Evolutionary conservation across 176 grass and related monocot species (phyloP).

Genomic region (maize (Zea mays)): Zm-B73-REFERENCE-NAM-5.0 NC_050104.1:105823501-105824000

Average conservation of each 20-base stretch:
- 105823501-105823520: not conserved
- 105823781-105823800: not conserved
- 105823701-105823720: conserved; percentile 7
- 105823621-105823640: not conserved
- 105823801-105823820: not conserved
- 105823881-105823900: not conserved
- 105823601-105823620: not conserved
- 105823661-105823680: not conserved
- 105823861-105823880: conserved; percentile 14
- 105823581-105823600: conserved; percentile 14
- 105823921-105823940: not conserved
- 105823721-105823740: too few relatives aligned
- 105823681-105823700: not conserved
- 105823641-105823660: not conserved
- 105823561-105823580: not conserved
- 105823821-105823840: not conserved
- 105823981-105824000: not conserved
- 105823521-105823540: not conserved
- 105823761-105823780: not conserved
- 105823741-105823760: not conserved
- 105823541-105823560: not conserved
- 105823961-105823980: not conserved
- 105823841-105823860: not conserved
- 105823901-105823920: conserved; percentile 7
- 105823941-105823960: not conserved